Percentiles rank a stretch among this genome's conserved stretches.
phyloP scores from a whole-genome alignment of 371 early-diverging fungal species.

The Rhizopus microsporus region DNA sequence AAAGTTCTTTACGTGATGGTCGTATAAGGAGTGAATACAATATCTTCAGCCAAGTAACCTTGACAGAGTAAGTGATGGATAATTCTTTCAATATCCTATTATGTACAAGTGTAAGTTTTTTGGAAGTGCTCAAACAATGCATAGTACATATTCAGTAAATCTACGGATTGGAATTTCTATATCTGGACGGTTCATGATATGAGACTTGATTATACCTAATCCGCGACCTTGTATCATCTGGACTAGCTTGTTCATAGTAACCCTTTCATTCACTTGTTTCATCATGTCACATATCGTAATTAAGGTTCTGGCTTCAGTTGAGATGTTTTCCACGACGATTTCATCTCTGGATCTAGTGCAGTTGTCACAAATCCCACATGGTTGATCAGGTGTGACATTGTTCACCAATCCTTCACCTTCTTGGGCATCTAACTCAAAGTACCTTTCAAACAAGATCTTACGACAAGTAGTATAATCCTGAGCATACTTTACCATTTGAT shows the following conservation, averaged over 20 bases:
- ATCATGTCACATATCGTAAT: slow-evolving; percentile 46
- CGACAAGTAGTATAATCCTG: slow-evolving; percentile 67
- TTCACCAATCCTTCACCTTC: slow-evolving; percentile 25
- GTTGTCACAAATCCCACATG: slow-evolving; percentile 60
- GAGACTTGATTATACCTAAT: slow-evolving; percentile 37
- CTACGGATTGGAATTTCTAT: slow-evolving; percentile 35
- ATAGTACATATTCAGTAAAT: slow-evolving; percentile 30
- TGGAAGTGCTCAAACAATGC: not conserved
- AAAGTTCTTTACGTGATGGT: slow-evolving; percentile 25
- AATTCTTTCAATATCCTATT: slow-evolving; percentile 27
- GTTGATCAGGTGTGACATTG: slow-evolving; percentile 35
- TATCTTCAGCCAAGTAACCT: slow-evolving; percentile 20
- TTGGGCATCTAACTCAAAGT: slow-evolving; percentile 52
- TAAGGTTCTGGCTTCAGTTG: slow-evolving; percentile 39
- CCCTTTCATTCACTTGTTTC: slow-evolving; percentile 39
- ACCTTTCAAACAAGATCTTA: slow-evolving; percentile 64
- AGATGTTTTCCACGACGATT: slow-evolving; percentile 36
- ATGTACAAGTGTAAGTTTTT: not conserved
- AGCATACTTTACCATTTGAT: slow-evolving; percentile 66
- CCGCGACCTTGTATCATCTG: slow-evolving; percentile 50
- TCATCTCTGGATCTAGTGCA: slow-evolving; percentile 29
- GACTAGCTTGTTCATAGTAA: slow-evolving; percentile 55
- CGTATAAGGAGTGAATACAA: slow-evolving; percentile 20
- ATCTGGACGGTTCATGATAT: slow-evolving; percentile 27
- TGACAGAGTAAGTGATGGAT: slow-evolving; percentile 13